A percentile compares a stretch with the other conserved stretches of the same genome.
Evolutionary conservation across 208 protist species (phyloP).

Genomic region (Porcisia hertigi): DNA sequence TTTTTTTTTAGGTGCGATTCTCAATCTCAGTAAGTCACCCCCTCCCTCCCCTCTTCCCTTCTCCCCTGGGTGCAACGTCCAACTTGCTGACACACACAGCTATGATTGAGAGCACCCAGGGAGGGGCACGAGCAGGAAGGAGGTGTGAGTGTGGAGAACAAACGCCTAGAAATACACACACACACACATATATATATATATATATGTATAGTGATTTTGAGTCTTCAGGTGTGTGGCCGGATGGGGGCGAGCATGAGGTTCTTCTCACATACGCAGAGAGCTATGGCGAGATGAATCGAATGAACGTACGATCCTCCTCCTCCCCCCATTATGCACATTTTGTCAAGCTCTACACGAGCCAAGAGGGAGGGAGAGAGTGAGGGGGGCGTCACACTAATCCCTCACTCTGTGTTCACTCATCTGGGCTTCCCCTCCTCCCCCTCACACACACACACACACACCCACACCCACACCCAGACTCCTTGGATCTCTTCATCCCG

Average conservation of each 20-base stretch:
- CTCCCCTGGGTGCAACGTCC: too few relatives aligned
- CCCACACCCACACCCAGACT: neutral
- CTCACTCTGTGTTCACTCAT: neutral
- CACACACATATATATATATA: neutral
- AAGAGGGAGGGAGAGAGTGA: neutral
- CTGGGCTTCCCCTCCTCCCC: neutral
- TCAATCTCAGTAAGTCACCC: too few relatives aligned
- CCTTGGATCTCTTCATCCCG: neutral
- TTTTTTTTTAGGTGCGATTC: too few relatives aligned
- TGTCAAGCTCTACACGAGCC: neutral
- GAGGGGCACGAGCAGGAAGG: too few relatives aligned
- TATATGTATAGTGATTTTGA: neutral
- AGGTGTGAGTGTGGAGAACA: neutral
- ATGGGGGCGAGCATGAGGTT: neutral
- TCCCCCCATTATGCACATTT: neutral
- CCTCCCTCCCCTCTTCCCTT: too few relatives aligned
- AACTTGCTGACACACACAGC: too few relatives aligned
- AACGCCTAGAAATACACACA: neutral
- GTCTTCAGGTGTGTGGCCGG: neutral
- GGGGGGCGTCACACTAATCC: neutral
- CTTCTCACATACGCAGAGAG: neutral
- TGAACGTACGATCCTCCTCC: neutral
- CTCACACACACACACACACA: neutral
- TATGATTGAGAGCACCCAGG: too few relatives aligned
- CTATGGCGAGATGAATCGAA: neutral